A percentile compares a stretch with the other conserved stretches of the same genome.
phyloP scores from a whole-genome alignment of 2,329 filamentous ascomycete genomes.

The Chaetothyriales sp. region DNA sequence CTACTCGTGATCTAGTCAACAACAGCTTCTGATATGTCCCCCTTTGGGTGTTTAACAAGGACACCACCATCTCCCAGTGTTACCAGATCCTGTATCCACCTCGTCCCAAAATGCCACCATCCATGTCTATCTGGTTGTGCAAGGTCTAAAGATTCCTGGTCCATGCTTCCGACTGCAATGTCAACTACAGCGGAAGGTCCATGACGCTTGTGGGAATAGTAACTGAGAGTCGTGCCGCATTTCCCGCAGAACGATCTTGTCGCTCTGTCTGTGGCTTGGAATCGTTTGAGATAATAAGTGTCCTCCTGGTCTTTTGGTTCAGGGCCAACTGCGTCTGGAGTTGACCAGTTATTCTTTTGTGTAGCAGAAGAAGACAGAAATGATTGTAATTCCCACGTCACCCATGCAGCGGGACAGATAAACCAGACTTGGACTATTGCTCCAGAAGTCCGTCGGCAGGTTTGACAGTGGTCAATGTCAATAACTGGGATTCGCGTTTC shows the following conservation, averaged over 20 bases:
- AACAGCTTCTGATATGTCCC: conserved; percentile 3
- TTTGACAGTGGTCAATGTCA: conserved; percentile 20
- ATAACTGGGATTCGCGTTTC: conserved; percentile 16
- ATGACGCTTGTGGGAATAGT: conserved; percentile 4
- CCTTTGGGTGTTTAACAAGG: conserved; percentile 8
- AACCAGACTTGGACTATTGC: conserved; percentile 19
- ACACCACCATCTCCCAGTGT: conserved; percentile 10
- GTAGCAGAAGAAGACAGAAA: neutral
- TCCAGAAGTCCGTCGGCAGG: conserved; percentile 17
- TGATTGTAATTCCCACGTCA: conserved; percentile 12
- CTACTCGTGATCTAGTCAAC: neutral
- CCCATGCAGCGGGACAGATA: conserved; percentile 19
- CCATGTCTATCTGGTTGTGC: conserved; percentile 15
- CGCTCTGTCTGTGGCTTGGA: conserved; percentile 13
- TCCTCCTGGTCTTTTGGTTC: conserved; percentile 3
- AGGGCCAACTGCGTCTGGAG: conserved; percentile 5
- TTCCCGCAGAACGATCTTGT: conserved; percentile 20
- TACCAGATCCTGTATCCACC: conserved; percentile 17
- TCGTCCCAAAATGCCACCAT: conserved; percentile 17
- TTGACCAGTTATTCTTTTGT: conserved; percentile 5
- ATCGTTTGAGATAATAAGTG: conserved; percentile 9
- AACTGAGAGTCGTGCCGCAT: conserved; percentile 20
- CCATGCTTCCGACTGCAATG: conserved; percentile 18
- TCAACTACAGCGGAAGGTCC: conserved; percentile 14
- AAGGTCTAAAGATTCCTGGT: conserved; percentile 13